phyloP scores from a whole-genome alignment of 768 basidiomycete genomes.

The Chlorophyllum brunneum region DNA sequence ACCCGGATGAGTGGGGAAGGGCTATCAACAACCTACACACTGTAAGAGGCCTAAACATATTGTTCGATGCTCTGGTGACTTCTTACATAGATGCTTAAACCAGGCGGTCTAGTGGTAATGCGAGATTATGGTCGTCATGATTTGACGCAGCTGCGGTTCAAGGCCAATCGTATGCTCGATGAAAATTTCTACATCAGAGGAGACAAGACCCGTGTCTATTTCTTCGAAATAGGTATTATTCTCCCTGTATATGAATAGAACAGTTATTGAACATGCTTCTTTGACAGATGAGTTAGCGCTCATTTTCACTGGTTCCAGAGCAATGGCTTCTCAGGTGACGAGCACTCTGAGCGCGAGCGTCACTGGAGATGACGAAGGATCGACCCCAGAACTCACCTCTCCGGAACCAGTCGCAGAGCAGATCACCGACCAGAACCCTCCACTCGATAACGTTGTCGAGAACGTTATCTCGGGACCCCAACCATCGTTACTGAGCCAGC shows the following conservation, averaged over 20 bases:
- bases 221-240: conserved; percentile 78
- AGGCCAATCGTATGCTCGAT: conserved; percentile 78
- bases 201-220: conserved; percentile 96
- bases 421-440: neutral
- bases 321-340: conserved; percentile 29
- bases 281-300: conserved; percentile 82
- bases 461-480: neutral
- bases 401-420: neutral
- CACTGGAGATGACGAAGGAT: conserved; percentile 30
- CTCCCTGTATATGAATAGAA: neutral
- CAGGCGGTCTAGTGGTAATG: conserved; percentile 77
- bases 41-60: conserved; percentile 33
- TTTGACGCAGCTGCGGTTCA: conserved; percentile 92
- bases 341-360: conserved; percentile 27
- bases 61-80: neutral
- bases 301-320: conserved; percentile 66
- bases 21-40: conserved; percentile 79
- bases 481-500: conserved; percentile 10
- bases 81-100: conserved; percentile 74
- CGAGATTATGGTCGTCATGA: conserved; percentile 96
- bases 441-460: neutral
- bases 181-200: conserved; percentile 96
- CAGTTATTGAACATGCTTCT: conserved; percentile 10
- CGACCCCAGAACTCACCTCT: neutral
- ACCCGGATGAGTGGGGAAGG: conserved; percentile 86